Conservation (phyloP, 352 stramenopile genomes). For the Phytophthora cryptogea region DNA sequence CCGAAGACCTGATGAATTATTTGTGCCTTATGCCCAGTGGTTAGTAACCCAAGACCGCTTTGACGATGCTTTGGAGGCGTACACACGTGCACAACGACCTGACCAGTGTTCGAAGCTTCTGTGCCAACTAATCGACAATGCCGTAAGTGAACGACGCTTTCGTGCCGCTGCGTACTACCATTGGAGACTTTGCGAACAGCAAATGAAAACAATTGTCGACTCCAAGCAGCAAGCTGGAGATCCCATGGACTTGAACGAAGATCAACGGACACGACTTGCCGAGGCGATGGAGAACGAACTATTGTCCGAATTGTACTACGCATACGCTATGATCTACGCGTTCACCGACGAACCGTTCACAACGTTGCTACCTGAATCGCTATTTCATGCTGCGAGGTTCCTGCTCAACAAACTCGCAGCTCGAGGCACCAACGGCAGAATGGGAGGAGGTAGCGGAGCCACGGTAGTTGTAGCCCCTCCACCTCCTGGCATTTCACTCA, state of each 20-base stretch:
- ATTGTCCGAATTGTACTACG: slow-evolving; percentile 93
- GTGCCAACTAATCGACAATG: slow-evolving; percentile 89
- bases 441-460: slow-evolving; percentile 12
- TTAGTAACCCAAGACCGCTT: slow-evolving; percentile 92
- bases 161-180: slow-evolving; percentile 93
- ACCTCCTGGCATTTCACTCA: slow-evolving; percentile 88
- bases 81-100: slow-evolving; percentile 72
- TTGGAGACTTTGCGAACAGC: slow-evolving; percentile 90
- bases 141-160: slow-evolving; percentile 86
- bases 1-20: slow-evolving; percentile 88
- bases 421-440: slow-evolving; percentile 29
- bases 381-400: slow-evolving; percentile 93
- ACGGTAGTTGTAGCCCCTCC: slow-evolving; percentile 26
- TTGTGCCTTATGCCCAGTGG: slow-evolving; percentile 93
- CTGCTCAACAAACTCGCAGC: slow-evolving; percentile 89
- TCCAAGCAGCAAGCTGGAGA: slow-evolving; percentile 12
- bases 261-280: slow-evolving; percentile 35
- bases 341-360: slow-evolving; percentile 96
- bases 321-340: slow-evolving; percentile 91
- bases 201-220: slow-evolving; percentile 48
- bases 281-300: slow-evolving; percentile 66
- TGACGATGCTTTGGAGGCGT: slow-evolving; percentile 93
- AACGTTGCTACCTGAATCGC: slow-evolving; percentile 86
- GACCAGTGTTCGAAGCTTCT: slow-evolving; percentile 89
- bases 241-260: slow-evolving; percentile 24